phyloP scores from a whole-genome alignment of 2,329 filamentous ascomycete species.

The Metarhizium anisopliae region DNA sequence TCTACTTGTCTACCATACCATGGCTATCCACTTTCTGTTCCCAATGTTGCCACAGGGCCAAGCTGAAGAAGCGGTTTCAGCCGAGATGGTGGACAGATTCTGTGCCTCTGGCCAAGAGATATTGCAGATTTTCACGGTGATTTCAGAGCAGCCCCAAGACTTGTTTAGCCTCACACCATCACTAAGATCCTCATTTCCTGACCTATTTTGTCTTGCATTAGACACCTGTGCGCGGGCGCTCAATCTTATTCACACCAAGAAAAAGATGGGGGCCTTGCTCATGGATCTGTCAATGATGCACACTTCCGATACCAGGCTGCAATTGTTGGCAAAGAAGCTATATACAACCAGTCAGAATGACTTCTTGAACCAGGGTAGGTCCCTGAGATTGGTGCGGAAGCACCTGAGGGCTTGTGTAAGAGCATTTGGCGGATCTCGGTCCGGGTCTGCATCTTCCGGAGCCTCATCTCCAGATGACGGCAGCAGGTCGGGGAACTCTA shows the following conservation, averaged over 20 bases:
- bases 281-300: constrained; percentile 12
- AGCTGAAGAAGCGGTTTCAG: constrained; percentile 11
- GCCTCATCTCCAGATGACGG: constrained; percentile 8
- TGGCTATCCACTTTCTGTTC: constrained; percentile 25
- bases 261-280: constrained; percentile 8
- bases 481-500: constrained; percentile 6
- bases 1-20: constrained; percentile 22
- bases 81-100: constrained; percentile 19
- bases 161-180: constrained; percentile 10
- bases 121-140: constrained; percentile 14
- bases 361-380: constrained; percentile 16
- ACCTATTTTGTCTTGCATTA: constrained; percentile 19
- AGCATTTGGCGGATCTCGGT: constrained; percentile 10
- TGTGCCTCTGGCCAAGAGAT: constrained; percentile 20
- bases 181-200: constrained; percentile 17
- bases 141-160: constrained; percentile 14
- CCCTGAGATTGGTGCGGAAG: constrained; percentile 17
- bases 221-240: constrained; percentile 23
- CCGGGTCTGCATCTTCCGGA: constrained; percentile 8
- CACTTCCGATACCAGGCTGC: constrained; percentile 16
- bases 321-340: constrained; percentile 15
- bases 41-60: constrained; percentile 12
- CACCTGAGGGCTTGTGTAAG: constrained; percentile 19
- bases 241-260: constrained; percentile 14
- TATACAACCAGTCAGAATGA: constrained; percentile 19